A percentile compares a stretch with the other conserved stretches of the same genome.
These are phyloP conservation scores for Penicillium vulpinum DNA, from an alignment of 2,329 filamentous ascomycete species.

Conservation along the genomic window DNA sequence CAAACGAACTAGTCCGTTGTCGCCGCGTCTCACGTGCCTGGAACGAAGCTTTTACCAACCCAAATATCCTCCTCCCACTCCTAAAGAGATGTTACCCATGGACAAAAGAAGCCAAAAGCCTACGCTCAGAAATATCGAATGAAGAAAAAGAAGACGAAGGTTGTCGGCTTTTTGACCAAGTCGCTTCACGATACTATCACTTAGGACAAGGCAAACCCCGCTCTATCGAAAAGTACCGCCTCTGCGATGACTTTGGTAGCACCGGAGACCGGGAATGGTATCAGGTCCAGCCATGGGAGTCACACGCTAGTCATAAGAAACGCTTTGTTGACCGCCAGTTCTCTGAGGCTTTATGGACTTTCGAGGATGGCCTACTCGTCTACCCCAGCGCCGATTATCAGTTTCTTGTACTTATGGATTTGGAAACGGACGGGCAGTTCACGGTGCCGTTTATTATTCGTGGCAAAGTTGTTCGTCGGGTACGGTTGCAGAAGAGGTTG, in stretches of 20 bases:
- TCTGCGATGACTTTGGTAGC: constrained; percentile 39
- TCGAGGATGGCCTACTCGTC: constrained; percentile 58
- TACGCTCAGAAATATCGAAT: constrained; percentile 9
- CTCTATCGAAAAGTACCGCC: constrained; percentile 47
- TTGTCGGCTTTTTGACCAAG: constrained; percentile 47
- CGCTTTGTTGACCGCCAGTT: constrained; percentile 38
- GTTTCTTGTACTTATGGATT: constrained; percentile 51
- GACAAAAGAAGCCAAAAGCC: constrained; percentile 54
- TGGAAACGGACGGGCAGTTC: constrained; percentile 47
- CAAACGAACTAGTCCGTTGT: constrained; percentile 53
- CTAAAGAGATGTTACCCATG: constrained; percentile 55
- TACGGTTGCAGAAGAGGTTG: constrained; percentile 55
- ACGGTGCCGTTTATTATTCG: constrained; percentile 54
- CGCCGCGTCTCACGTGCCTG: constrained; percentile 56
- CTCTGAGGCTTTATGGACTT: constrained; percentile 54
- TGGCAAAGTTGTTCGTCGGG: constrained; percentile 55
- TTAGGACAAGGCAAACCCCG: constrained; percentile 52
- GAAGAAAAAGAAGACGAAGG: constrained; percentile 15
- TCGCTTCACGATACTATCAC: constrained; percentile 58
- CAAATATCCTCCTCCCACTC: constrained; percentile 49
- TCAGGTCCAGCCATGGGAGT: constrained; percentile 45
- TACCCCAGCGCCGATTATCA: constrained; percentile 47
- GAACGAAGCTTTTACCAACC: constrained; percentile 52
- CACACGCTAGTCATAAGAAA: constrained; percentile 39
- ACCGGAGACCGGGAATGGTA: constrained; percentile 43